Conservation (phyloP, 192 early-diverging fungal species). For the Podila epicladia region DNA sequence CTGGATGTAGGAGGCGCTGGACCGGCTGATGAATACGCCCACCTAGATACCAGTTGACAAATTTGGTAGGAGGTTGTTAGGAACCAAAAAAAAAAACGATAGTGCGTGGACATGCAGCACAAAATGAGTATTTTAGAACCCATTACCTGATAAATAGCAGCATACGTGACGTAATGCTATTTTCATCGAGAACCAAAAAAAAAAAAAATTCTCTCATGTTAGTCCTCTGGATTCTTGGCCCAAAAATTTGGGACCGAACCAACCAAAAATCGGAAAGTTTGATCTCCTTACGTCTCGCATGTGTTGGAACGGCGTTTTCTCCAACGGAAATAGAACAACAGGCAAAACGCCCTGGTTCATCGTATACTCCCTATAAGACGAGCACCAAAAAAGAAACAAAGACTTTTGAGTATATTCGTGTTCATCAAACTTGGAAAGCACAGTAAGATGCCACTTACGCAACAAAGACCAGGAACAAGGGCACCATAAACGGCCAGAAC, state of each 20-base stretch:
- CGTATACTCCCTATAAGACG: conserved; percentile 38
- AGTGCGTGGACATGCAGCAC: too few species aligned
- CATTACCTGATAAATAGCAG: conserved; percentile 53
- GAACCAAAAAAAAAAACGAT: neutral
- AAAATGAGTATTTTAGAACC: neutral
- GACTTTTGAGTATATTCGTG: neutral
- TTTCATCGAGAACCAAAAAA: neutral
- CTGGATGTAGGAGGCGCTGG: conserved; percentile 36
- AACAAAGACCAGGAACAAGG: conserved; percentile 53
- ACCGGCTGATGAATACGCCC: conserved; percentile 55
- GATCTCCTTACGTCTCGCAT: conserved; percentile 47
- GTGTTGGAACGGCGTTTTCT: conserved; percentile 51
- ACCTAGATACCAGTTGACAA: conserved; percentile 1
- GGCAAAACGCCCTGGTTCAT: conserved; percentile 56
- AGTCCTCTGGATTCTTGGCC: too few species aligned
- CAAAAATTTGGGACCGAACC: neutral
- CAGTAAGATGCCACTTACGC: conserved; percentile 30
- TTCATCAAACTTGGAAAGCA: neutral
- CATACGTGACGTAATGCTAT: conserved; percentile 56
- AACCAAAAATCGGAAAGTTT: too few species aligned
- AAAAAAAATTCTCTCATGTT: neutral
- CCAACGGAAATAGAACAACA: conserved; percentile 46
- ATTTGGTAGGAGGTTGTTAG: neutral
- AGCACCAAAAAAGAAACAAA: neutral
- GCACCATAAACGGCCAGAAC: conserved; percentile 49